These are phyloP conservation scores for Sugiyamaella sp. DNA, from an alignment of 1,139 yeast species.

Conservation along the genomic window DNA sequence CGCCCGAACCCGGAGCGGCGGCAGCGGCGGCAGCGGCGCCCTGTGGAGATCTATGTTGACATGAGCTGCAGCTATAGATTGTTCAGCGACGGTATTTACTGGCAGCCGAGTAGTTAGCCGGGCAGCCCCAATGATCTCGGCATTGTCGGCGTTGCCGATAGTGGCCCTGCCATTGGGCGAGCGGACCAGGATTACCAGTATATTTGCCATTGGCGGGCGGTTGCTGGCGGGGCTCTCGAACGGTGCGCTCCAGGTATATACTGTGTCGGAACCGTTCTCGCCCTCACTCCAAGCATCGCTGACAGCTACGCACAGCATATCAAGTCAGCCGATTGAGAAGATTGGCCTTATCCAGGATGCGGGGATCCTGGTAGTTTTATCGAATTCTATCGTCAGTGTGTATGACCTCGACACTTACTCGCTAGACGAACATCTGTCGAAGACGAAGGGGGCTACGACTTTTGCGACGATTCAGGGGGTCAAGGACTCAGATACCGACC, in stretches of 20 bases:
- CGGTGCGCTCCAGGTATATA: conserved; percentile 35
- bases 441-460: conserved; percentile 43
- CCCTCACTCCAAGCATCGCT: conserved; percentile 27
- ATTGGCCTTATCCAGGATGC: conserved; percentile 43
- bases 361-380: conserved; percentile 42
- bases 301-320: conserved; percentile 25
- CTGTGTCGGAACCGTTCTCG: conserved; percentile 34
- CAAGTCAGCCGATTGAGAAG: conserved; percentile 37
- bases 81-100: no score
- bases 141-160: conserved; percentile 21
- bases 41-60: no score
- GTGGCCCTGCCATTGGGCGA: conserved; percentile 12
- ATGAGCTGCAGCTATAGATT: no score
- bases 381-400: conserved; percentile 42
- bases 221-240: conserved; percentile 34
- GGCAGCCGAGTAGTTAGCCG: neutral
- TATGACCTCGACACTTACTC: conserved; percentile 41
- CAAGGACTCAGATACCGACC: conserved; percentile 8
- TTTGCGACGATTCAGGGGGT: conserved; percentile 39
- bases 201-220: conserved; percentile 36
- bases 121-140: conserved; percentile 13
- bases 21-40: no score
- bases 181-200: conserved; percentile 4
- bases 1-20: no score
- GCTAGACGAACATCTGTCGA: conserved; percentile 40